phyloP scores from a whole-genome alignment of 2,329 filamentous ascomycete species.

The Ophiostoma montium region DNA sequence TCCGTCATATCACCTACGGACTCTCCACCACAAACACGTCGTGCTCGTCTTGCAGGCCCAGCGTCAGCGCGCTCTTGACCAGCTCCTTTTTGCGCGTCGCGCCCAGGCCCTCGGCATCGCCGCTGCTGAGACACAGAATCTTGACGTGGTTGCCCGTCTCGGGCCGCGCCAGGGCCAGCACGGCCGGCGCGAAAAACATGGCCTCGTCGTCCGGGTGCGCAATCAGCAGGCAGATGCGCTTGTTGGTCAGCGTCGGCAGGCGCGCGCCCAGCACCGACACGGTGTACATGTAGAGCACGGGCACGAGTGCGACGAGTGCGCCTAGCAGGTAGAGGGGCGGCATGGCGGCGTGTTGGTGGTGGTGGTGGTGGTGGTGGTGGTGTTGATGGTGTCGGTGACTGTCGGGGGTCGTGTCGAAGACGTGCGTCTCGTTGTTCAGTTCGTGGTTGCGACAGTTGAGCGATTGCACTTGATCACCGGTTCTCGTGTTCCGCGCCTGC shows the following conservation, averaged over 20 bases:
- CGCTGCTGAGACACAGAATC: constrained; percentile 83
- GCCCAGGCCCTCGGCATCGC: constrained; percentile 79
- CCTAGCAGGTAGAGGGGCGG: constrained; percentile 15
- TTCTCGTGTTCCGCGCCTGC: too few relatives aligned
- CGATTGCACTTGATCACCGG: too few relatives aligned
- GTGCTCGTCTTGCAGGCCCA: constrained; percentile 60
- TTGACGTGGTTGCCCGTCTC: constrained; percentile 79
- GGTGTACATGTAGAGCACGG: constrained; percentile 39
- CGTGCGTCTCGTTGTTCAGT: too few relatives aligned
- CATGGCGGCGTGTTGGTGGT: background rate
- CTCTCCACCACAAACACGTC: constrained; percentile 81
- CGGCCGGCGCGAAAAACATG: constrained; percentile 94
- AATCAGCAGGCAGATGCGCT: constrained; percentile 83
- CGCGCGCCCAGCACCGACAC: constrained; percentile 30
- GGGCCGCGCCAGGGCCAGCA: constrained; percentile 70
- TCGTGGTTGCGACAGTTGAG: too few relatives aligned
- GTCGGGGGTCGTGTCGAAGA: too few relatives aligned
- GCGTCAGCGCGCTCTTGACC: constrained; percentile 58
- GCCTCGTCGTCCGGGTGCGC: constrained; percentile 97
- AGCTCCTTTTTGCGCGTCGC: constrained; percentile 73
- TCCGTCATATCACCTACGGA: constrained; percentile 39
- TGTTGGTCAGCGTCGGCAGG: constrained; percentile 59
- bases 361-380: background rate
- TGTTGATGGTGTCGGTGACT: background rate
- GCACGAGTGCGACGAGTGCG: constrained; percentile 27